A percentile compares a stretch with the other conserved stretches of the same genome.
phyloP scores from a whole-genome alignment of 78 protist species.

The Monosiga brevicollis region DNA sequence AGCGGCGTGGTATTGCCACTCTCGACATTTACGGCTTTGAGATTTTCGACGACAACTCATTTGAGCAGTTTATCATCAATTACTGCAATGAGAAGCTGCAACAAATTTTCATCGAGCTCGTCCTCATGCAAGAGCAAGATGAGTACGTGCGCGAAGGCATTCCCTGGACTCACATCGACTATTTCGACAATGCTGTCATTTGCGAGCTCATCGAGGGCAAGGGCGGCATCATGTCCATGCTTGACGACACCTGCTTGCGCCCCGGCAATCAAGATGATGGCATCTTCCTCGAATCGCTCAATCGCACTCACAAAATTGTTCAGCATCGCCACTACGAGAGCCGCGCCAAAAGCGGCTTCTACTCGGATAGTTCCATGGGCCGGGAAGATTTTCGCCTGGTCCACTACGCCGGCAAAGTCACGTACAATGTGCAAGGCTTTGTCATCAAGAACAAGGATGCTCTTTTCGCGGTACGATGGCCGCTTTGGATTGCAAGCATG shows the following conservation, averaged over 20 bases:
- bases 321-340: conserved; percentile 52
- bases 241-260: conserved; percentile 77
- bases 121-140: conserved; percentile 76
- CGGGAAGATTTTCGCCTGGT: conserved; percentile 1
- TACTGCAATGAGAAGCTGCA: conserved; percentile 86
- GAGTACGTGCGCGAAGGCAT: conserved; percentile 81
- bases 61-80: conserved; percentile 79
- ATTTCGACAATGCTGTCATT: conserved; percentile 76
- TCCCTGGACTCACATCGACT: conserved; percentile 76
- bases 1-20: conserved; percentile 29
- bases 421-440: conserved; percentile 63
- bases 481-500: conserved; percentile 25
- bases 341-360: background rate
- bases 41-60: conserved; percentile 24
- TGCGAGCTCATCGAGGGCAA: conserved; percentile 85
- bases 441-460: conserved; percentile 78
- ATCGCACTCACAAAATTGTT: conserved; percentile 31
- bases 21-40: conserved; percentile 83
- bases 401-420: conserved; percentile 89
- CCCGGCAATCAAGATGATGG: conserved; percentile 61
- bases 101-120: conserved; percentile 79
- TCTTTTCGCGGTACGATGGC: conserved; percentile 54
- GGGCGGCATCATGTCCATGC: conserved; percentile 70
- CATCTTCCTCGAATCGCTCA: conserved; percentile 45
- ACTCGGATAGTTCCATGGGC: background rate